A percentile compares a stretch with the other conserved stretches of the same genome.
These are phyloP conservation scores for Hyaloperonospora brassicae DNA, from an alignment of 352 stramenopile genomes.

Conservation along the genomic window DNA sequence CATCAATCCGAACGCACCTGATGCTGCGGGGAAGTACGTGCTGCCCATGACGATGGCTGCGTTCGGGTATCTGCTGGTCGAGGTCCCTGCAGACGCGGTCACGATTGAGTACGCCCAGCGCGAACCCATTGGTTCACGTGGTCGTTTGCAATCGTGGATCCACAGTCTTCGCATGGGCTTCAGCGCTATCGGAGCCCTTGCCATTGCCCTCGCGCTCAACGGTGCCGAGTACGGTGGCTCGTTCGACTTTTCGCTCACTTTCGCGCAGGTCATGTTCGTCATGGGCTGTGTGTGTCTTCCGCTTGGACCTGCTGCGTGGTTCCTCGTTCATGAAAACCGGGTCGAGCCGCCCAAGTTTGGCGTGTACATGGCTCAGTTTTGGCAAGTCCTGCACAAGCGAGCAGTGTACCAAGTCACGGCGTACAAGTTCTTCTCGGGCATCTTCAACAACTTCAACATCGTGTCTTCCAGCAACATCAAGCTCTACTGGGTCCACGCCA, in stretches of 20 bases:
- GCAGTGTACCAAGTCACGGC: slow-evolving; percentile 50
- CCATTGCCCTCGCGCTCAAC: slow-evolving; percentile 46
- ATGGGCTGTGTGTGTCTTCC: slow-evolving; percentile 30
- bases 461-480: slow-evolving; percentile 48
- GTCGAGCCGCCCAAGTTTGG: slow-evolving; percentile 21
- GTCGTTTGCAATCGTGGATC: slow-evolving; percentile 48
- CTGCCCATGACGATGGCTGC: slow-evolving; percentile 67
- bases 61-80: slow-evolving; percentile 52
- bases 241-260: slow-evolving; percentile 46
- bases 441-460: slow-evolving; percentile 62
- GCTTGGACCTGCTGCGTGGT: slow-evolving; percentile 25
- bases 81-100: slow-evolving; percentile 54
- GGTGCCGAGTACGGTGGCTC: slow-evolving; percentile 43
- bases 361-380: slow-evolving; percentile 38
- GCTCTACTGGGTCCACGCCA: slow-evolving; percentile 47
- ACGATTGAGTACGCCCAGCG: slow-evolving; percentile 54
- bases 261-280: slow-evolving; percentile 43
- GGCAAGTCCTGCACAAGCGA: slow-evolving; percentile 46
- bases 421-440: slow-evolving; percentile 58
- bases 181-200: slow-evolving; percentile 34
- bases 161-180: slow-evolving; percentile 46
- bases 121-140: slow-evolving; percentile 38
- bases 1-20: slow-evolving; percentile 34
- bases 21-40: slow-evolving; percentile 41
- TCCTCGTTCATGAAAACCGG: slow-evolving; percentile 24